These are phyloP conservation scores for Taiozyma sp. DNA, from an alignment of 1,139 yeast genomes.

Conservation along the genomic window DNA sequence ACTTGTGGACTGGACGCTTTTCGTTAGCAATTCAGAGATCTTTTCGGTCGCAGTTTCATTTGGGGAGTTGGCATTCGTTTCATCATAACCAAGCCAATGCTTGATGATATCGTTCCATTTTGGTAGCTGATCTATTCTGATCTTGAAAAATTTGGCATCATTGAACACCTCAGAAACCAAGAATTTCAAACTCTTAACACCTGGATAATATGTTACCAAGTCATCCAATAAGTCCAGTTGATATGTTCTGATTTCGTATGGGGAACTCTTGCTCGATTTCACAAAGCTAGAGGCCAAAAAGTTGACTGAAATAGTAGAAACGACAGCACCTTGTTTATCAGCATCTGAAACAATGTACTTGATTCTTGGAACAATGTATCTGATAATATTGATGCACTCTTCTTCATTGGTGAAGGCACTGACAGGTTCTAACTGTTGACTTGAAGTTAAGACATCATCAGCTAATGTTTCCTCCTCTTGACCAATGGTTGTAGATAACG, in stretches of 20 bases:
- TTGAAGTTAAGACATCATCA: neutral
- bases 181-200: constrained; percentile 47
- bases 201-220: constrained; percentile 34
- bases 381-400: constrained; percentile 35
- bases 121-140: constrained; percentile 26
- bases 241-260: constrained; percentile 29
- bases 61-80: neutral
- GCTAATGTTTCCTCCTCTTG: constrained; percentile 3
- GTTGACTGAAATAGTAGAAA: constrained; percentile 42
- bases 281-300: constrained; percentile 38
- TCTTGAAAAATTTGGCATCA: constrained; percentile 41
- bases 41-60: constrained; percentile 38
- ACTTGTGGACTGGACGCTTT: constrained; percentile 45
- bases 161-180: constrained; percentile 47
- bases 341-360: constrained; percentile 43
- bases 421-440: neutral
- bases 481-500: constrained; percentile 10
- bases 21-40: constrained; percentile 49
- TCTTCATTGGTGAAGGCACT: constrained; percentile 22
- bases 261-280: constrained; percentile 34
- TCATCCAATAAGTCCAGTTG: constrained; percentile 36
- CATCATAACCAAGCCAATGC: constrained; percentile 53
- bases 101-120: constrained; percentile 49
- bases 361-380: constrained; percentile 36
- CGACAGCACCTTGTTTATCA: constrained; percentile 43